Conservation (phyloP, 148 eudicot genomes). For the Fagopyrum homotropicum region DNA sequence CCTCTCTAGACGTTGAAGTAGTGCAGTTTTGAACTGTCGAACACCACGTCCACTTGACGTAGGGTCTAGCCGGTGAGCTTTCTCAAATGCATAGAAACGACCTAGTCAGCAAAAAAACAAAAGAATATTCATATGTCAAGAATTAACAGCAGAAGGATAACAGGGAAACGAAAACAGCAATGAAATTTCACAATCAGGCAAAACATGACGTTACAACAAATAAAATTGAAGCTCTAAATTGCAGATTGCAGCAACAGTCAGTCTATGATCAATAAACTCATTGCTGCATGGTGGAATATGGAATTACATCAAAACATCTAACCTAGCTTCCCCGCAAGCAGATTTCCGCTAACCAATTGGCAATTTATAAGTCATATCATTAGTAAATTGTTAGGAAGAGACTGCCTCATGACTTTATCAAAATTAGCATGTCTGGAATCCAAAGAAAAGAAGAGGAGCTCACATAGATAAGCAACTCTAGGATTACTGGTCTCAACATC, state of each 20-base stretch:
- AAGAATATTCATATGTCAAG: background rate
- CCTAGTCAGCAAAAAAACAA: constrained; percentile 21
- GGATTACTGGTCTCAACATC: constrained; percentile 55
- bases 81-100: constrained; percentile 70
- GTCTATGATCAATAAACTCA: background rate
- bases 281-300: background rate
- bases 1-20: constrained; percentile 64
- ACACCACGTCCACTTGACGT: constrained; percentile 79
- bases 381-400: background rate
- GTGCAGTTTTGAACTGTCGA: constrained; percentile 66
- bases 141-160: background rate
- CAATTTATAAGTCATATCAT: too few relatives aligned
- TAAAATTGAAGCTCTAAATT: background rate
- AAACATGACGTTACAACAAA: background rate
- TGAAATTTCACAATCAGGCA: background rate
- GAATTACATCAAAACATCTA: background rate
- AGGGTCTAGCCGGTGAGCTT: constrained; percentile 60
- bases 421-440: background rate
- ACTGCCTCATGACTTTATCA: background rate
- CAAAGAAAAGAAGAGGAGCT: constrained; percentile 14
- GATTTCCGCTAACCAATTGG: background rate
- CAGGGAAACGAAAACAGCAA: background rate
- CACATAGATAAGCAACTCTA: constrained; percentile 65
- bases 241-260: background rate
- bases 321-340: background rate